Conservation (phyloP, 805 yeast species). For the Kazachstania africana region DNA sequence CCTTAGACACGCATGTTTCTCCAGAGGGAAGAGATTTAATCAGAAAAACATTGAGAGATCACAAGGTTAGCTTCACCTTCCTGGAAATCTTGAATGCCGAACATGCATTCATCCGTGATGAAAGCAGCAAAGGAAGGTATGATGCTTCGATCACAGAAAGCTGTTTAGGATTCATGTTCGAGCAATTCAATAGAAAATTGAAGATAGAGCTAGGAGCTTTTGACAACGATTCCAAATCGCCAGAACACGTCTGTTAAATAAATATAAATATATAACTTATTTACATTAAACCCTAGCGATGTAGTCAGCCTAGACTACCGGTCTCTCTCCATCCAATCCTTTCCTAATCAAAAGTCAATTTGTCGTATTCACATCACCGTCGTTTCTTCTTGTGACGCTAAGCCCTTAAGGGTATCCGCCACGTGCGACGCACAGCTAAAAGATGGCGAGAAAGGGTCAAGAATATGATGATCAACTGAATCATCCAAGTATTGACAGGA, state of each 20-base stretch:
- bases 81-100: slow-evolving; percentile 71
- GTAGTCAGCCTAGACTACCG: no score
- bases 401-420: no score
- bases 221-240: slow-evolving; percentile 36
- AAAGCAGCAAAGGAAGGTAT: slow-evolving; percentile 65
- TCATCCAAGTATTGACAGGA: no score
- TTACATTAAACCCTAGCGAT: no score
- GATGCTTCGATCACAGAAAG: slow-evolving; percentile 66
- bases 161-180: slow-evolving; percentile 57
- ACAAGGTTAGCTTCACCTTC: slow-evolving; percentile 53
- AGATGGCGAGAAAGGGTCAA: no score
- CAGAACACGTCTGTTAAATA: slow-evolving; percentile 53
- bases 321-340: no score
- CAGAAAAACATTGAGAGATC: slow-evolving; percentile 45
- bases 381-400: no score
- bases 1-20: slow-evolving; percentile 71
- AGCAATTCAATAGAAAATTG: slow-evolving; percentile 58
- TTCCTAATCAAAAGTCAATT: no score
- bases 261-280: no score
- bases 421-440: no score
- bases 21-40: slow-evolving; percentile 66
- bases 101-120: slow-evolving; percentile 77
- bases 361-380: no score
- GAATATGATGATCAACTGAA: no score
- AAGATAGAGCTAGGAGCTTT: slow-evolving; percentile 55